Conservation (phyloP, 192 early-diverging fungal genomes). For the Oehlia diaphana region DNA sequence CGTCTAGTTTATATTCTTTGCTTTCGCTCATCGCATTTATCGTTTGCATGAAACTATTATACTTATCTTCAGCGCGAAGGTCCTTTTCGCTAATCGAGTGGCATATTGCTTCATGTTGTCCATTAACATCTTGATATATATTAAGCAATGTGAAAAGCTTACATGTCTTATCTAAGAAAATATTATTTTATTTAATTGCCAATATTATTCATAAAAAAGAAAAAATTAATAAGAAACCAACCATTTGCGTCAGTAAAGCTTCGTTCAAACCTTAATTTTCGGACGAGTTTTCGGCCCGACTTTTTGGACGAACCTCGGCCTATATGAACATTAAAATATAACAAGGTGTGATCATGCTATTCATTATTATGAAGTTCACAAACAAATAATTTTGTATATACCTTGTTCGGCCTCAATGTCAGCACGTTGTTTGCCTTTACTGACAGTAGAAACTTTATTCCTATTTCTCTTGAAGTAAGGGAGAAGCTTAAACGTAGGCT, state of each 20-base stretch:
- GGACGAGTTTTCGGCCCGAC: neutral
- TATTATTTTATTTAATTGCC: neutral
- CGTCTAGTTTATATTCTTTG: neutral
- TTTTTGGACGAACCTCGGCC: neutral
- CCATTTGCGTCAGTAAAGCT: neutral
- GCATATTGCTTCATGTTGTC: neutral
- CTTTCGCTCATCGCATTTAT: neutral
- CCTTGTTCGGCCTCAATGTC: neutral
- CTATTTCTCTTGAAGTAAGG: neutral
- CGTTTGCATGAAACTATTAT: neutral
- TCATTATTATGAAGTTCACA: neutral
- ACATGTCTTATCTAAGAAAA: neutral
- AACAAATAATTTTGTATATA: neutral
- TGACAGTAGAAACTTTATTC: neutral
- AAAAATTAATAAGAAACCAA: neutral
- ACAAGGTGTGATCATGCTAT: too few relatives aligned
- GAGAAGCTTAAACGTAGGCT: neutral
- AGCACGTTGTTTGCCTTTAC: neutral
- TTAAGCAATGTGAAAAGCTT: neutral
- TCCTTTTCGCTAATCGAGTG: neutral
- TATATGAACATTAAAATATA: neutral
- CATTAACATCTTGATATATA: neutral
- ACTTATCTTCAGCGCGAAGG: neutral
- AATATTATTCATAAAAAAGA: neutral
- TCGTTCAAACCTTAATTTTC: neutral